Conservation (phyloP, 768 basidiomycete genomes). For the Auricularia sp. region DNA sequence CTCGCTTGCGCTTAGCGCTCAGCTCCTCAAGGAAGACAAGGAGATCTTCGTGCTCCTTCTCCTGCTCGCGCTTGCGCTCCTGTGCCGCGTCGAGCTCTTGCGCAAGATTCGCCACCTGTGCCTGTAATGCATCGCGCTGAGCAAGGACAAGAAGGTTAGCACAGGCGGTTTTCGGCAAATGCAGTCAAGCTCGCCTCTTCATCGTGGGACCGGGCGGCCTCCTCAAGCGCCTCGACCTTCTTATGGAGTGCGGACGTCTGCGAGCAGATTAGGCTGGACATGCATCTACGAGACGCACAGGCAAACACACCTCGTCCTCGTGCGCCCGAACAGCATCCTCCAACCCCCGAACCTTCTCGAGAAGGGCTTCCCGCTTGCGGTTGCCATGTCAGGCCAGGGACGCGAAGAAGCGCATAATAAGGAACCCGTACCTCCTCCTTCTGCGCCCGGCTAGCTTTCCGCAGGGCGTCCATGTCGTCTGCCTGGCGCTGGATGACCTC, state of each 20-base stretch:
- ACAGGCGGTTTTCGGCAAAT: constrained; percentile 13
- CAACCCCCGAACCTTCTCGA: neutral
- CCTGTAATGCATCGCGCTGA: constrained; percentile 38
- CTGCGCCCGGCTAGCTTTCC: constrained; percentile 9
- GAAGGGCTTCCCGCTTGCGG: neutral
- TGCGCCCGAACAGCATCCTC: neutral
- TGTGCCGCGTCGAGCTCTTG: constrained; percentile 28
- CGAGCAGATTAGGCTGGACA: neutral
- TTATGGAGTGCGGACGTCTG: neutral
- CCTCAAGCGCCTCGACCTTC: constrained; percentile 2
- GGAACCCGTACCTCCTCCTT: constrained; percentile 29
- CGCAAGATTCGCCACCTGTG: constrained; percentile 38
- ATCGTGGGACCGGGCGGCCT: neutral
- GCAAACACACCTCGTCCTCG: neutral
- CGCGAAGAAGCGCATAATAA: constrained; percentile 1
- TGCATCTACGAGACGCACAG: neutral
- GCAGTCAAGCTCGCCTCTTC: neutral
- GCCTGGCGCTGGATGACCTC: constrained; percentile 76
- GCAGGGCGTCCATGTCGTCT: constrained; percentile 28
- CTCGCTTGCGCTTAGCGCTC: constrained; percentile 70
- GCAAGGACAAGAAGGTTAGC: neutral
- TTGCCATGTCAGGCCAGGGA: constrained; percentile 2
- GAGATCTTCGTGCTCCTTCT: constrained; percentile 95
- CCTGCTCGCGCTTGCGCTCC: constrained; percentile 40
- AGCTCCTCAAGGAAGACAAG: constrained; percentile 90